Percentiles rank a stretch among this genome's conserved stretches.
These are phyloP conservation scores for Fonsecaea pugnacius DNA, from an alignment of 2,329 filamentous ascomycete species.

Conservation along the genomic window DNA sequence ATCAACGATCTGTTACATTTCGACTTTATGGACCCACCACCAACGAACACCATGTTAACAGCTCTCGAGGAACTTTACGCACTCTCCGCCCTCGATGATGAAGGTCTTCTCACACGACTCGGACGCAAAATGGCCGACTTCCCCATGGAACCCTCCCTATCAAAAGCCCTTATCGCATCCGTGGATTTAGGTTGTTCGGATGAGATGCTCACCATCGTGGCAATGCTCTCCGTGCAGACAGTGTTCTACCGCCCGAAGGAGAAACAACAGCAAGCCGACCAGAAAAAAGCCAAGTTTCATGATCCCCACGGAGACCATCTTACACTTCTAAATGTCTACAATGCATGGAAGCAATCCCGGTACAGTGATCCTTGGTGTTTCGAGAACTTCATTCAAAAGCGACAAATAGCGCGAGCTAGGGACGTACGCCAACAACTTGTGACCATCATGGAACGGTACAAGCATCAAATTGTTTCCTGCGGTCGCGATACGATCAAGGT, in stretches of 20 bases:
- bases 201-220: conserved; percentile 90
- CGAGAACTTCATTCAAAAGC: conserved; percentile 95
- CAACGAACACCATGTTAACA: conserved; percentile 96
- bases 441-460: conserved; percentile 91
- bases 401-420: conserved; percentile 83
- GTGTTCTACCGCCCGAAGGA: conserved; percentile 97
- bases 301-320: conserved; percentile 93
- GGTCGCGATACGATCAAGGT: conserved; percentile 86
- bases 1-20: conserved; percentile 98
- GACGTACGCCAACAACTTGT: conserved; percentile 91
- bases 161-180: conserved; percentile 86
- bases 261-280: conserved; percentile 93
- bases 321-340: conserved; percentile 94
- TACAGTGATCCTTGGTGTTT: conserved; percentile 91
- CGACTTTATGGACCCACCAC: conserved; percentile 98
- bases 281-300: conserved; percentile 97
- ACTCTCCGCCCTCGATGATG: conserved; percentile 87
- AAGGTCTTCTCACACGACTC: conserved; percentile 87
- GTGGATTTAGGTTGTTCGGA: conserved; percentile 89
- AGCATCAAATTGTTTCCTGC: conserved; percentile 79
- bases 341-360: conserved; percentile 86
- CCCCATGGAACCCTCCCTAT: conserved; percentile 91
- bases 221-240: conserved; percentile 84
- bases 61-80: conserved; percentile 95
- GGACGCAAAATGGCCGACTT: conserved; percentile 98